A percentile compares a stretch with the other conserved stretches of the same genome.
phyloP scores from a whole-genome alignment of 129 eudicot species.

The Sambucus nigra region DNA sequence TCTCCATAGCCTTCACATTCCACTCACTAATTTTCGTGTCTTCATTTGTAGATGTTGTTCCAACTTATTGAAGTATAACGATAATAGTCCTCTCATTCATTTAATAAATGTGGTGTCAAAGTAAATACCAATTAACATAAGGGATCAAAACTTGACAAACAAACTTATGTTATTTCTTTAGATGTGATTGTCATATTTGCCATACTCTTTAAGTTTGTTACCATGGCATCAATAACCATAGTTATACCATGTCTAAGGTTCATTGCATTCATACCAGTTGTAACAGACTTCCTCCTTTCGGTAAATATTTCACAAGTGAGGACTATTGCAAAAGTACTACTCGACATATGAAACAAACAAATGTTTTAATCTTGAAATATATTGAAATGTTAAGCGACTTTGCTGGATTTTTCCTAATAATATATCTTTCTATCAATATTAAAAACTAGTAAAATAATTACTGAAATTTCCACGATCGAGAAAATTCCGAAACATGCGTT shows the following conservation, averaged over 20 bases:
- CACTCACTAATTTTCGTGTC: constrained; percentile 86
- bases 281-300: constrained; percentile 55
- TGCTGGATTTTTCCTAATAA: too few relatives aligned
- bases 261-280: constrained; percentile 68
- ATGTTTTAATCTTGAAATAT: background rate
- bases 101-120: too few relatives aligned
- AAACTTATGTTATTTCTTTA: constrained; percentile 83
- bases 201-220: constrained; percentile 59
- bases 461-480: too few relatives aligned
- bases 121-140: background rate
- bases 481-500: background rate
- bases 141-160: background rate
- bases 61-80: constrained; percentile 42
- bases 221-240: constrained; percentile 83
- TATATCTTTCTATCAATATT: too few relatives aligned
- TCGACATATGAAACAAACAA: constrained; percentile 15
- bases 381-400: too few relatives aligned
- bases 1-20: constrained; percentile 92
- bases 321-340: constrained; percentile 84
- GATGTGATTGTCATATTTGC: constrained; percentile 80
- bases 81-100: background rate
- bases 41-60: constrained; percentile 86
- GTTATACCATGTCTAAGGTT: constrained; percentile 64
- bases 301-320: constrained; percentile 70
- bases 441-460: background rate